Conservation (phyloP, 2,329 filamentous ascomycete genomes). For the Ustilaginoidea virens region DNA sequence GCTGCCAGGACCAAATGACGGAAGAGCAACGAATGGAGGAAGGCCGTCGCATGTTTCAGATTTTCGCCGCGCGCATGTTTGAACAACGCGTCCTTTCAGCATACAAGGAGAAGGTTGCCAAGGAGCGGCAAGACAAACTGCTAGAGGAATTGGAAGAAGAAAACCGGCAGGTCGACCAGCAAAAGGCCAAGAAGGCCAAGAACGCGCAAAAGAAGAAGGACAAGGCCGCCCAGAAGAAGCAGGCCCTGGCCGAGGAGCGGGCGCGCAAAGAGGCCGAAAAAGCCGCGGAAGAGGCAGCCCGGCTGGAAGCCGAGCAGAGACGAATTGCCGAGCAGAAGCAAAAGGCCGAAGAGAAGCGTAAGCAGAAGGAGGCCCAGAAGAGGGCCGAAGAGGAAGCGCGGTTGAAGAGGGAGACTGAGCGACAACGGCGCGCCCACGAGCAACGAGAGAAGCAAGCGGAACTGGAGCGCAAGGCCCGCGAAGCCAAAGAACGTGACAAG, state of each 20-base stretch:
- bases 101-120: slow-evolving; percentile 94
- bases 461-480: slow-evolving; percentile 60
- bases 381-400: slow-evolving; percentile 85
- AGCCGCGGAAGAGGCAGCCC: slow-evolving; percentile 69
- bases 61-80: slow-evolving; percentile 98
- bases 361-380: slow-evolving; percentile 79
- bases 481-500: slow-evolving; percentile 55
- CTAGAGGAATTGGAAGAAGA: slow-evolving; percentile 87
- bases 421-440: slow-evolving; percentile 62
- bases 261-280: slow-evolving; percentile 78
- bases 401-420: slow-evolving; percentile 71
- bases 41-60: slow-evolving; percentile 96
- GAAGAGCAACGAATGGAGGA: slow-evolving; percentile 99
- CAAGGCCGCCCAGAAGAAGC: slow-evolving; percentile 78
- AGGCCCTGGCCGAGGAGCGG: slow-evolving; percentile 80
- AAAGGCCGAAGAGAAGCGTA: slow-evolving; percentile 79
- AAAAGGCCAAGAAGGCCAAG: slow-evolving; percentile 83
- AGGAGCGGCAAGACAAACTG: slow-evolving; percentile 79
- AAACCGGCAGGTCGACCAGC: slow-evolving; percentile 55
- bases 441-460: slow-evolving; percentile 78
- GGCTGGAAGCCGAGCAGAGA: slow-evolving; percentile 60
- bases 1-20: slow-evolving; percentile 76
- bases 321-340: slow-evolving; percentile 65
- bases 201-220: slow-evolving; percentile 94
- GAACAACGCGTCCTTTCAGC: slow-evolving; percentile 91